Evolutionary conservation across 768 basidiomycete species (phyloP), one percentile per base, ranked within the genome.

Genomic region (Amanita pseudoporphyria): DNA sequence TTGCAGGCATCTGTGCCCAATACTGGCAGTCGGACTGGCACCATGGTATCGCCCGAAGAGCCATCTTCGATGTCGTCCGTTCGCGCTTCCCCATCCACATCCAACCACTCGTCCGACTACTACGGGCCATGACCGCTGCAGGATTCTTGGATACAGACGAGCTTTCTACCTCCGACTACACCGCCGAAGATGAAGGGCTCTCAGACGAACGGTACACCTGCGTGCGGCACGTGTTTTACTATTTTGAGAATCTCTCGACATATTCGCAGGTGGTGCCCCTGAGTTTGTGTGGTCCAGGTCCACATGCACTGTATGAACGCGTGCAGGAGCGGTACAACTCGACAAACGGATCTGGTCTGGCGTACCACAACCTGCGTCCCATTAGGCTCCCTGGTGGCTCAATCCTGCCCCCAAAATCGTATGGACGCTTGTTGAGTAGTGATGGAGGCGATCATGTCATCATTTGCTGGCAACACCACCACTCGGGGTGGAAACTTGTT

Each of bases 401-500:
- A 1, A 72, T 72, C 9, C 71, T 96, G 4, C 82, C 84, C 19
- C 70, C 77, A 5, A 76, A 78, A 18, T 81, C 86, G 1, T 63
- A 69, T 1, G 92, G 89, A 2, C 76, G 78, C 6, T 70, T 92
- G 18, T 70, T 94, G 30, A 89, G 81, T 54, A 73, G 76, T 9
- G 87, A 89, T 46, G 76, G 76, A 3, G 79, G 77, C 1, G 85
- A 88, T 19, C 70, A 78, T 14, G 66, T 84, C 18, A 82, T 86
- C 5, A 74, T 94, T 1, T 73, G 76, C 16, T 96, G 93, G 93
- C 74, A 83, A 53, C 82, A 86, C 54, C 71, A 80, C 39, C 82
- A 91, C 58, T 88, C 85, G 6, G 90, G 87, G 2, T 96, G 93
- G 93, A 84, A 78, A 54, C 62, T 95, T 12, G 65, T 95, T 5